A percentile compares a stretch with the other conserved stretches of the same genome.
Conservation (phyloP, 805 yeast genomes). For the Candida adriatica region DNA sequence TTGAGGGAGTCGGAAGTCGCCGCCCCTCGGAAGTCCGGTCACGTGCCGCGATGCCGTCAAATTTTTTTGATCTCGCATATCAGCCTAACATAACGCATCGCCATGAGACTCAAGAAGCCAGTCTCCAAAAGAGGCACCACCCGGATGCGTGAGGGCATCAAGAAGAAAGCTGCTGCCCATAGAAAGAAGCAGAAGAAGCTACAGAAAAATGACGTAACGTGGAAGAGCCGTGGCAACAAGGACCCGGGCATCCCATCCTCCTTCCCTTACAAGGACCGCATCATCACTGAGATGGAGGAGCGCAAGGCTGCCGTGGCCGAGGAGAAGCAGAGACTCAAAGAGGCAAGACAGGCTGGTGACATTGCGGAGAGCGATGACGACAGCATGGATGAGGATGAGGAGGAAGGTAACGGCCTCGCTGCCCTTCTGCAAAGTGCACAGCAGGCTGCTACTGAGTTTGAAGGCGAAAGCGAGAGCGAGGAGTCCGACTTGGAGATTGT, state of each 20-base stretch:
- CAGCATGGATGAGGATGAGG: constrained; percentile 34
- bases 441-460: constrained; percentile 71
- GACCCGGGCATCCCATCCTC: constrained; percentile 94
- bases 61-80: too few species aligned
- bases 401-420: constrained; percentile 52
- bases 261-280: constrained; percentile 88
- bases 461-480: constrained; percentile 45
- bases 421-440: constrained; percentile 90
- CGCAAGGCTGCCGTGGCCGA: constrained; percentile 49
- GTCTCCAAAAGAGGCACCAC: constrained; percentile 87
- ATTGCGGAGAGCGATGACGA: constrained; percentile 31
- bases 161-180: constrained; percentile 92
- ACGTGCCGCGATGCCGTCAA: too few species aligned
- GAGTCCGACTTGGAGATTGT: constrained; percentile 44
- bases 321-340: constrained; percentile 44
- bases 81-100: too few species aligned
- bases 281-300: constrained; percentile 66
- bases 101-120: constrained; percentile 25
- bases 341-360: constrained; percentile 35
- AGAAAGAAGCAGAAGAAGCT: constrained; percentile 75
- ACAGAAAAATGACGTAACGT: constrained; percentile 85
- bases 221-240: constrained; percentile 80
- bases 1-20: too few species aligned
- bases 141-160: constrained; percentile 92
- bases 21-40: too few species aligned